Evolutionary conservation across 2,329 filamentous ascomycete genomes (phyloP), one percentile per base, ranked within the genome.

Genomic region (Acephala macrosclerotiorum): DNA sequence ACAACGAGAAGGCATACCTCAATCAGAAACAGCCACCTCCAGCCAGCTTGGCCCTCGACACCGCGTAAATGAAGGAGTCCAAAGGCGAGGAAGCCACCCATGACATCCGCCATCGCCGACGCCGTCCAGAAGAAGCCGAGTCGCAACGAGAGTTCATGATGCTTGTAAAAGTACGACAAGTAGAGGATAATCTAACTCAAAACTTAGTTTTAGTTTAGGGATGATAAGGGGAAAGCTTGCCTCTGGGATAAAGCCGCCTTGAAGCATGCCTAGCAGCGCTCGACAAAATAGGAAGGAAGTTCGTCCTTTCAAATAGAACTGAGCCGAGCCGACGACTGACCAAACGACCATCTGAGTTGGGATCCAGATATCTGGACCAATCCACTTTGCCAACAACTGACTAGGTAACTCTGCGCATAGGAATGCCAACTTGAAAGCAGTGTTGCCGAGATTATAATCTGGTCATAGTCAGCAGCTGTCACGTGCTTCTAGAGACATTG

Each of bases 291-390:
- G 58, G 58, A 75, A 83, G 0, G 79, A 80, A 0, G 75, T 76
- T 33, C 77, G 79, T 0, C 68, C 71, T 18, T 62, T 66, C 20
- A 73, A 55, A 51, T 78, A 80, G 29, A 77, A 79, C 0, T 74
- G 72, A 84, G 85, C 0, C 84, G 87, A 60, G 86, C 73, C 80
- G 81, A 86, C 73, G 87, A 64, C 79, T 81, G 38, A 89, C 77
- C 11, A 90, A 66, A 81, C 82, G 78, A 82, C 83, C 42, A 77
- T 78, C n/a, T 84, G 75, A 79, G 84, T 84, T 62, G 84, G 82
- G 35, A 84, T 77, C 82, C 82, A 84, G 22, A 38, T 78, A 69
- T 85, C 83, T 0, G 82, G 81, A 0, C 83, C 83, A n/a, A 85
- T 65, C 70, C 64, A 87, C 80, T 69, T 86, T 81, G 20, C 66